Evolutionary conservation across 2,329 filamentous ascomycete genomes (phyloP).

Genomic region (Thermomyces lanuginosus): DNA sequence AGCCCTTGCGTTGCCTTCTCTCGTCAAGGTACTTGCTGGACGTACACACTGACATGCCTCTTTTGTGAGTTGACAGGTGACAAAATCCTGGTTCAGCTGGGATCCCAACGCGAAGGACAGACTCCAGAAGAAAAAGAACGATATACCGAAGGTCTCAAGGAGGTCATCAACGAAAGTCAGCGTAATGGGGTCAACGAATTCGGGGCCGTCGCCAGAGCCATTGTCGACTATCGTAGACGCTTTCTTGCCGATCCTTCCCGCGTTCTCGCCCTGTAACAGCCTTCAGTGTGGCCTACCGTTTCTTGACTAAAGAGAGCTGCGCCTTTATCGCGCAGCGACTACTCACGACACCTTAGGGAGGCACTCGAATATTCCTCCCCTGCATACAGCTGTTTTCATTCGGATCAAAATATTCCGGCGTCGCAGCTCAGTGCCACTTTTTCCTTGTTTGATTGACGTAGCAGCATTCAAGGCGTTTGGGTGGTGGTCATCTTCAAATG

Average conservation of each 20-base stretch:
- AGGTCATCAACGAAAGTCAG: constrained; percentile 34
- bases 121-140: constrained; percentile 28
- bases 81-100: constrained; percentile 35
- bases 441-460: too few relatives aligned
- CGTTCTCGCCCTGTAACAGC: constrained; percentile 29
- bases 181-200: constrained; percentile 35
- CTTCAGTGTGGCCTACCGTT: constrained; percentile 6
- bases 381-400: too few relatives aligned
- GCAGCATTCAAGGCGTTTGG: too few relatives aligned
- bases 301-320: too few relatives aligned
- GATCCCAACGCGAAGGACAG: constrained; percentile 30
- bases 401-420: too few relatives aligned
- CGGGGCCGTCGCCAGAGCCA: constrained; percentile 31
- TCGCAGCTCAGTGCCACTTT: too few relatives aligned
- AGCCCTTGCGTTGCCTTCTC: constrained; percentile 9
- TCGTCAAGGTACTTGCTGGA: constrained; percentile 6
- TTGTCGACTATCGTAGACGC: constrained; percentile 35
- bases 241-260: constrained; percentile 32
- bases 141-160: constrained; percentile 31
- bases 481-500: too few relatives aligned
- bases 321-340: too few relatives aligned
- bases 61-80: constrained; percentile 32
- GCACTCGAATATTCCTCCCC: too few relatives aligned
- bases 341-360: too few relatives aligned
- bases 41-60: constrained; percentile 26